phyloP scores from a whole-genome alignment of 2,329 filamentous ascomycete genomes.

The Colletotrichum sp. region DNA sequence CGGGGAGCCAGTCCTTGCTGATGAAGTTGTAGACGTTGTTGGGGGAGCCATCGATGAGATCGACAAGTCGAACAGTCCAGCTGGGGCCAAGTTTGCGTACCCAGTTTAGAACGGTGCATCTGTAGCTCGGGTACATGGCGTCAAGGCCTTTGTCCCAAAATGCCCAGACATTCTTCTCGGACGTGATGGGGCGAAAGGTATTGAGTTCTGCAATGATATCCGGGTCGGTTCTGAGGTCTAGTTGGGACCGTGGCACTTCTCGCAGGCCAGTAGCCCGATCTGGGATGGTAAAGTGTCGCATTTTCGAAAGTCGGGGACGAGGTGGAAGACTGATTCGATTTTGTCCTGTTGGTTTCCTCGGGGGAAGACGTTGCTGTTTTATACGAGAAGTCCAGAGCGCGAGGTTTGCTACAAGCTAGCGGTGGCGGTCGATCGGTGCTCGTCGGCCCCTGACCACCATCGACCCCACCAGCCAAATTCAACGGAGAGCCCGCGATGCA shows the following conservation, averaged over 20 bases:
- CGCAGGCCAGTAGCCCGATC: constrained; percentile 24
- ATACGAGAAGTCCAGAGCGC: rapidly evolving
- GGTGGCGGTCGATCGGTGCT: neutral
- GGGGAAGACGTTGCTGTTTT: neutral
- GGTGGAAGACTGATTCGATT: rapidly evolving
- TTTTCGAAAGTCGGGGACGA: neutral
- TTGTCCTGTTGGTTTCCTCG: neutral
- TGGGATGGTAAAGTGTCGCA: constrained; percentile 25
- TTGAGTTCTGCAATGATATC: constrained; percentile 35
- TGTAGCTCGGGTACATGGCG: constrained; percentile 40
- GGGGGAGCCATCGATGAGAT: constrained; percentile 37
- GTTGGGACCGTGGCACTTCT: constrained; percentile 22
- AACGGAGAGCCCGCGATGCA: neutral
- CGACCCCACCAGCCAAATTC: neutral
- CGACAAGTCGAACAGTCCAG: constrained; percentile 47
- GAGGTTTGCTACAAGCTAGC: neutral
- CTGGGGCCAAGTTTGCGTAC: constrained; percentile 39
- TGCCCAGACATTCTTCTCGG: constrained; percentile 50
- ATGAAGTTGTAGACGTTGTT: constrained; percentile 39
- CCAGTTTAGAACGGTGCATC: constrained; percentile 45
- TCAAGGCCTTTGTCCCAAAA: constrained; percentile 46
- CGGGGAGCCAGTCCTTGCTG: constrained; percentile 33
- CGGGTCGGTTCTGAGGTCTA: constrained; percentile 33
- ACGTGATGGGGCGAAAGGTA: constrained; percentile 34
- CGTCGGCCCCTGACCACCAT: neutral